These are phyloP conservation scores for Talaromyces funiculosus DNA, from an alignment of 2,329 filamentous ascomycete species.

Conservation along the genomic window DNA sequence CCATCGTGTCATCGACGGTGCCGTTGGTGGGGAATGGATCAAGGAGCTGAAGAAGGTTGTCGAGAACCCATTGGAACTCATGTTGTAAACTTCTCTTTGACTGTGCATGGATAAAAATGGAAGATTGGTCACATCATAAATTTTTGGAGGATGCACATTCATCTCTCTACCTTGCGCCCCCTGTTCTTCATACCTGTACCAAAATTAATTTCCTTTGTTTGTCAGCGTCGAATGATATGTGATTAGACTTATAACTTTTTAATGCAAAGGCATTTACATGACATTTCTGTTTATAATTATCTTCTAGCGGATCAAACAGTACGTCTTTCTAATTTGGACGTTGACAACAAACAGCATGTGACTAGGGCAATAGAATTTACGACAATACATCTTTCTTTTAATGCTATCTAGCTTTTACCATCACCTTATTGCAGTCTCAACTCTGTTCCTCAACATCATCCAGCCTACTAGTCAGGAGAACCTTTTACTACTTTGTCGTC, in stretches of 20 bases:
- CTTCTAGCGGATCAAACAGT: not conserved
- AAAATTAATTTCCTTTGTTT: slow-evolving; percentile 17
- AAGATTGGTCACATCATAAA: not conserved
- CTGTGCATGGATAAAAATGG: not conserved
- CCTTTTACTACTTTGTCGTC: not conserved
- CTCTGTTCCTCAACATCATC: not conserved
- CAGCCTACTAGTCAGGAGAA: not conserved
- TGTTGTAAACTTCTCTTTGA: slow-evolving; percentile 58
- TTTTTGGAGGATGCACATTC: not conserved
- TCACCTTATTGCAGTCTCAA: too few relatives aligned
- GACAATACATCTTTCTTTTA: not conserved
- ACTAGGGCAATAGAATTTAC: not conserved
- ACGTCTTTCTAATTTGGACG: not conserved
- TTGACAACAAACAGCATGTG: not conserved
- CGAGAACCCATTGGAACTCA: slow-evolving; percentile 92
- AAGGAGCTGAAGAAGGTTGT: slow-evolving; percentile 94
- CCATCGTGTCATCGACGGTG: slow-evolving; percentile 97
- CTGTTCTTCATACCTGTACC: slow-evolving; percentile 15
- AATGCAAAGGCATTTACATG: slow-evolving; percentile 1
- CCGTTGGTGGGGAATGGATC: slow-evolving; percentile 94
- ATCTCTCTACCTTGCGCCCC: slow-evolving; percentile 2
- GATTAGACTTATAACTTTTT: slow-evolving; percentile 9
- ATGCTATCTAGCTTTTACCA: not conserved
- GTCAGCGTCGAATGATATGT: slow-evolving; percentile 13
- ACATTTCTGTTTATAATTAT: not conserved